Evolutionary conservation across 768 basidiomycete species (phyloP).

Genomic region (Boletus bicolor): DNA sequence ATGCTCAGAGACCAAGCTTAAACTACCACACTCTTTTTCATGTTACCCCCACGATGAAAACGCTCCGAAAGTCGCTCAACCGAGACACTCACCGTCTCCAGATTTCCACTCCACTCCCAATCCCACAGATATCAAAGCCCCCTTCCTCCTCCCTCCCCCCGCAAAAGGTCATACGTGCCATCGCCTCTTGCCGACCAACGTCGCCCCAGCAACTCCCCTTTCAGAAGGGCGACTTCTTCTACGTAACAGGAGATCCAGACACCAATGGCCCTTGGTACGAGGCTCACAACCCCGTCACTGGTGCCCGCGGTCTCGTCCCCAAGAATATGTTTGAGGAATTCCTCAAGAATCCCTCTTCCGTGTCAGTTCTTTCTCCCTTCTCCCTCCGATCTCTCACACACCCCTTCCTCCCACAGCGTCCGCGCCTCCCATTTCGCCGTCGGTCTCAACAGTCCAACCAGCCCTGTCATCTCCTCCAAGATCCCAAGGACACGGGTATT

Average conservation of each 20-base stretch:
- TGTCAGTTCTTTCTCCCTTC: conserved; percentile 29
- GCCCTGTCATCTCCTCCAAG: conserved; percentile 34
- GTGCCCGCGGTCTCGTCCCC: conserved; percentile 89
- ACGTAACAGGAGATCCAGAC: conserved; percentile 78
- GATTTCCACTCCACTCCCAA: conserved; percentile 67
- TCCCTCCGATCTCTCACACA: neutral
- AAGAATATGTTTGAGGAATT: conserved; percentile 89
- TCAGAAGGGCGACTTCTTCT: conserved; percentile 94
- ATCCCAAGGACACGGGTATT: conserved; percentile 57
- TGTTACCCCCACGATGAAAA: conserved; percentile 56
- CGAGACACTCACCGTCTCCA: conserved; percentile 58
- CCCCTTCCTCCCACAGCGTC: conserved; percentile 24
- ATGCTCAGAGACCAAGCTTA: too few species aligned
- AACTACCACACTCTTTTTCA: too few species aligned
- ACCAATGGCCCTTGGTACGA: conserved; percentile 73
- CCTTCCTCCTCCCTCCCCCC: conserved; percentile 73
- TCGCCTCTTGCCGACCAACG: conserved; percentile 59
- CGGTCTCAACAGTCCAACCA: conserved; percentile 19
- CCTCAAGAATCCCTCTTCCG: conserved; percentile 57
- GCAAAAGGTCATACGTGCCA: conserved; percentile 92
- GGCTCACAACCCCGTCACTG: conserved; percentile 90
- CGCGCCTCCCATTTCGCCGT: conserved; percentile 40
- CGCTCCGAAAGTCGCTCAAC: conserved; percentile 71
- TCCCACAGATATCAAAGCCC: conserved; percentile 48
- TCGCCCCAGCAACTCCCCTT: conserved; percentile 87